Evolutionary conservation across 1,139 yeast species (phyloP), one percentile per base, ranked within the genome.

Genomic region (Scheffersomyces stambukii): DNA sequence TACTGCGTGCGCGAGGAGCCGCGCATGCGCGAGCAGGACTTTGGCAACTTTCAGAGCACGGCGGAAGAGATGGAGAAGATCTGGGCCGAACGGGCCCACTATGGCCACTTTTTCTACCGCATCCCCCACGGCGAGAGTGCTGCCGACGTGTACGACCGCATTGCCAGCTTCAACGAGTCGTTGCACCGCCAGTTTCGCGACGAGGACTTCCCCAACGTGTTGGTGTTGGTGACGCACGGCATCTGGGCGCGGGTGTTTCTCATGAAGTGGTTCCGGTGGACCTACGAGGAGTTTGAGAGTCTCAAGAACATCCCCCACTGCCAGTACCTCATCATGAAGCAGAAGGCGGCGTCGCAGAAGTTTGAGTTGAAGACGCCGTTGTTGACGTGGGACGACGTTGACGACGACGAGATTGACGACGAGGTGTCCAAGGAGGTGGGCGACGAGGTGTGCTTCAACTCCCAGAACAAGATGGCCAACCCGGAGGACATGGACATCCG

Each of bases 121-220:
- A 88, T 88, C 19, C 96, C 96, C 8, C 79, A 83, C 47, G 96
- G 96, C 4, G 96, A 88, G 52, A 81, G 91, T 46, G 96, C 96
- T 0, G 96, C 96, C 0, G 96, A 88, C 54, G 96, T 88, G 3
- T 88, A 79, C 55, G 96, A 88, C 52, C 62, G 96, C 27, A 81
- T 89, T 37, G 83, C 95, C 2, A 83, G 93, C 20, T 88, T 88
- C 54, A 86, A 86, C 50, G 96, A 86, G 52, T 76, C 94, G 1
- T 56, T 88, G 25, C 85, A 80, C 52, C 66, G 96, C 23, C 93
- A 83, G 49, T 88, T 88, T 48, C 75, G 74, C 35, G 64, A 65
- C 29, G 79, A 72, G 13, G 64, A 71, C 43, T 82, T 81, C 52
- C 89, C 93, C 8, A 67, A 71, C 28, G 80, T 86, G 11, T 66